phyloP scores from a whole-genome alignment of 306 rosid genomes.

The Argentina anserina region DNA sequence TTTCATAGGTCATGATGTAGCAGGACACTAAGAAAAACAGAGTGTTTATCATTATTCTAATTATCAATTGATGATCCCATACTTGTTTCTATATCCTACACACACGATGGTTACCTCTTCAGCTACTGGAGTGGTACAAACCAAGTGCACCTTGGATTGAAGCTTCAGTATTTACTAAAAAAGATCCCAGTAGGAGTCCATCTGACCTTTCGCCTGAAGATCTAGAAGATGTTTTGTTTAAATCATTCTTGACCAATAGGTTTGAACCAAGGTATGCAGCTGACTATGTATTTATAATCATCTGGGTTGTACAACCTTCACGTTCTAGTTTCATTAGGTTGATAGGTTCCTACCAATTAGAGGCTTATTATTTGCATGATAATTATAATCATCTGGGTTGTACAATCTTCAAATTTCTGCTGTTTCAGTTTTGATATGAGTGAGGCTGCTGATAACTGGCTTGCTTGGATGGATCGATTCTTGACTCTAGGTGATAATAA shows the following conservation, averaged over 20 bases:
- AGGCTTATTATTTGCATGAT: neutral
- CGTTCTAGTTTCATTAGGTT: neutral
- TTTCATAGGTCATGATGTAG: neutral
- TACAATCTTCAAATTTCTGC: too few relatives aligned
- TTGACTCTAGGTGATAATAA: constrained; percentile 33
- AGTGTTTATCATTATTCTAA: neutral
- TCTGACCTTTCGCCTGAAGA: constrained; percentile 28
- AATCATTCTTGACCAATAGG: constrained; percentile 47
- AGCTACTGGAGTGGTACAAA: constrained; percentile 59
- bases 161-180: constrained; percentile 14
- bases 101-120: constrained; percentile 36
- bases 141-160: constrained; percentile 68
- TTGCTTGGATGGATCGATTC: constrained; percentile 61
- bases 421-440: constrained; percentile 42
- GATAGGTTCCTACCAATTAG: neutral
- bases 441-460: constrained; percentile 65
- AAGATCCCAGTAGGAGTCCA: constrained; percentile 28
- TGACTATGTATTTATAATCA: neutral
- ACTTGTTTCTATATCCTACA: neutral
- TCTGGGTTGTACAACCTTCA: neutral
- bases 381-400: too few relatives aligned
- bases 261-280: constrained; percentile 65
- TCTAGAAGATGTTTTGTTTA: constrained; percentile 57
- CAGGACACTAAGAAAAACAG: neutral
- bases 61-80: neutral